A percentile compares a stretch with the other conserved stretches of the same genome.
These are phyloP conservation scores for Nelumbo lutea DNA, from an alignment of 164 flowering plant genomes.

Conservation along the genomic window DNA sequence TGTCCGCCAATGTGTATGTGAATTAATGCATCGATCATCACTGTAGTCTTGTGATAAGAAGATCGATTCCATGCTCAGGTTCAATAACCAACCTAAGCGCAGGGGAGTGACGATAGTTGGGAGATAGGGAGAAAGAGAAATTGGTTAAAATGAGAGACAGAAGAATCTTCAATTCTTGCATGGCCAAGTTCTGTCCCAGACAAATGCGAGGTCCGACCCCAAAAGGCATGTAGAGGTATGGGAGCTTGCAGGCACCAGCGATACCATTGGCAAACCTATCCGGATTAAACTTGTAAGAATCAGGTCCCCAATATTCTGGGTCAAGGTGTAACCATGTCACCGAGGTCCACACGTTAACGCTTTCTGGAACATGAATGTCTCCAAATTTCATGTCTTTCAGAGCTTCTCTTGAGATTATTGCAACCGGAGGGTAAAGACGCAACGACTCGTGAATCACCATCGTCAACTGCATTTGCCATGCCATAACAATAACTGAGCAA, in stretches of 20 bases:
- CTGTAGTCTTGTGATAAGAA: slow-evolving; percentile 8
- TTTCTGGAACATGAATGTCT: background rate
- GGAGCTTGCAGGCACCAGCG: background rate
- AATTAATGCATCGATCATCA: background rate
- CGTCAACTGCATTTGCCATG: background rate
- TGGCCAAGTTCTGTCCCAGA: too few species aligned
- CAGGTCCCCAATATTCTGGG: background rate
- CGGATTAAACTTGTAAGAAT: background rate
- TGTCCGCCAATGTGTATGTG: too few species aligned
- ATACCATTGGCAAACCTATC: background rate
- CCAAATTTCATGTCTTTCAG: background rate
- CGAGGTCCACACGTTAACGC: background rate
- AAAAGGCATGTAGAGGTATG: too few species aligned
- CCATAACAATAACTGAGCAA: background rate
- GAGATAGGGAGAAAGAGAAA: slow-evolving; percentile 7
- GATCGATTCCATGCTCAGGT: slow-evolving; percentile 32
- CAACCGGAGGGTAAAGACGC: slow-evolving; percentile 2
- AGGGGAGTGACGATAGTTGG: slow-evolving; percentile 20
- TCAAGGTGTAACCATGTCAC: background rate
- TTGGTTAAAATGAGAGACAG: background rate
- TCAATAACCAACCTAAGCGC: slow-evolving; percentile 23
- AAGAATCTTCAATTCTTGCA: background rate
- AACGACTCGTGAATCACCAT: slow-evolving; percentile 9
- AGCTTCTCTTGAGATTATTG: background rate
- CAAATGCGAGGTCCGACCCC: too few species aligned